Conservation (phyloP, 192 early-diverging fungal genomes). For the Chytriomyces hyalinus region DNA sequence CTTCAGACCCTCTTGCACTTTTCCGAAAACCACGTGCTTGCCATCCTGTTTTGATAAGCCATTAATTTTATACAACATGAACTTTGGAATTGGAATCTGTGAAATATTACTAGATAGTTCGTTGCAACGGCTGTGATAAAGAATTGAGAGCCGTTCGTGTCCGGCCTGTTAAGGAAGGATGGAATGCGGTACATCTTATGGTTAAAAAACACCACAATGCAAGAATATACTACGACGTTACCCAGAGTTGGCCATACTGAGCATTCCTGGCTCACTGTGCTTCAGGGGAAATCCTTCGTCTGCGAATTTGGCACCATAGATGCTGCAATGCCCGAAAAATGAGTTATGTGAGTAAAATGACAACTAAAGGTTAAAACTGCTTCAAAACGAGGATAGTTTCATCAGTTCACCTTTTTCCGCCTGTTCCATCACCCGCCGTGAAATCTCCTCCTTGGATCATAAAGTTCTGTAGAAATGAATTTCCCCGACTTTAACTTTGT, state of each 20-base stretch:
- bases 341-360: too few species aligned
- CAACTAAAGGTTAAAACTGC: slow-evolving; percentile 23
- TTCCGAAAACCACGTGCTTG: slow-evolving; percentile 73
- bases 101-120: slow-evolving; percentile 22
- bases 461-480: slow-evolving; percentile 60
- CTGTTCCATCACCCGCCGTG: slow-evolving; percentile 51
- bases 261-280: slow-evolving; percentile 44
- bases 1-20: slow-evolving; percentile 62
- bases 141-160: slow-evolving; percentile 71
- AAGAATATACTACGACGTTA: not conserved
- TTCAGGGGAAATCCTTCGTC: slow-evolving; percentile 59
- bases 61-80: not conserved
- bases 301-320: slow-evolving; percentile 63
- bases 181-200: not conserved
- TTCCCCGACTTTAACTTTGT: too few species aligned
- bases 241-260: slow-evolving; percentile 68
- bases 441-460: slow-evolving; percentile 88
- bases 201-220: too few species aligned
- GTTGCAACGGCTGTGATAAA: slow-evolving; percentile 51
- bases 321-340: slow-evolving; percentile 55
- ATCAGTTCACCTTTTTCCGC: slow-evolving; percentile 30
- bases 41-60: slow-evolving; percentile 49
- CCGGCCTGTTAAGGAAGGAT: slow-evolving; percentile 27
- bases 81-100: not conserved
- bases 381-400: slow-evolving; percentile 44